Conservation (phyloP, 306 rosid genomes). For the Gleditsia sinensis region DNA sequence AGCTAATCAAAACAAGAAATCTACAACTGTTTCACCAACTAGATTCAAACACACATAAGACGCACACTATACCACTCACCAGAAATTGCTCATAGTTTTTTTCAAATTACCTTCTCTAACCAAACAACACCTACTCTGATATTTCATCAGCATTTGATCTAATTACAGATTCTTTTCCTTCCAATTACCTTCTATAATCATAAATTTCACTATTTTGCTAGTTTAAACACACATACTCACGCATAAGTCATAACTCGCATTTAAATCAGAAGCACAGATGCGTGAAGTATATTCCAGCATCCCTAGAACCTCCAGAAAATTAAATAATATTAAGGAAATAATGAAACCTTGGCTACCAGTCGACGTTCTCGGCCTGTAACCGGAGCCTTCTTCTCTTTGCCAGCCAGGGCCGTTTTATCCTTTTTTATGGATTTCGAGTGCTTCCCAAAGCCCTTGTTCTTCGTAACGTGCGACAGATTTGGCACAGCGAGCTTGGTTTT, state of each 20-base stretch:
- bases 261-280: background rate
- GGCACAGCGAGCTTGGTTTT: conserved; percentile 45
- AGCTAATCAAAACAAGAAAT: conserved; percentile 8
- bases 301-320: no score
- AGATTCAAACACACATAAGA: background rate
- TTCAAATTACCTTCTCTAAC: no score
- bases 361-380: conserved; percentile 72
- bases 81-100: background rate
- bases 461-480: conserved; percentile 29
- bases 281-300: background rate
- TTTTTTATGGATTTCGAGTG: conserved; percentile 38
- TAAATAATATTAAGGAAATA: background rate
- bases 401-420: conserved; percentile 28
- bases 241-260: background rate
- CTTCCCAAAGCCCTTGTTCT: conserved; percentile 35
- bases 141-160: background rate
- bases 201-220: background rate
- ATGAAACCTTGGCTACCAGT: conserved; percentile 64
- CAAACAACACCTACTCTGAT: background rate
- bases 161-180: background rate
- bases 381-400: conserved; percentile 43
- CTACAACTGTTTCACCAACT: background rate
- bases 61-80: background rate
- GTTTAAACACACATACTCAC: background rate
- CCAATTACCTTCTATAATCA: background rate